Evolutionary conservation across 306 rosid species (phyloP), one percentile per base, ranked within the genome.

Genomic region (Vigna unguiculata): DNA sequence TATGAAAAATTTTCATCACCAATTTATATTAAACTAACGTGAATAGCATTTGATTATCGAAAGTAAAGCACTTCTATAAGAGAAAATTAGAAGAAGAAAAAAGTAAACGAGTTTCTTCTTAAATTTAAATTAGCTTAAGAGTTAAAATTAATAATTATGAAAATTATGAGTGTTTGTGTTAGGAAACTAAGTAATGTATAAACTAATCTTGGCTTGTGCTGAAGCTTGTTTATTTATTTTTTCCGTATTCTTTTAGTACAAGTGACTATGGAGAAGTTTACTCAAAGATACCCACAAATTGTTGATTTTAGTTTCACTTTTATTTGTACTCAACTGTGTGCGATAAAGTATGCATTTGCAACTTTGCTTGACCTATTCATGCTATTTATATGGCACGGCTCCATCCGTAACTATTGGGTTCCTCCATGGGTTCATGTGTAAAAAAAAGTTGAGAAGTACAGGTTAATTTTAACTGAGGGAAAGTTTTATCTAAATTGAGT

Each of bases 1-100:
- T 25, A 58, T 58, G 65, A 58, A 58, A 73, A 53, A 61, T 24
- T 51, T 72, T 51, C 63, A 69, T 66, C 24, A 9, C 48, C 5
- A 13, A 16, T 36, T 16, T 61, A 36, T 76, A 47, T 36, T 30
- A 34, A 77, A 75, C 53, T 78, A 57, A 70, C 16, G 14, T 49
- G 36, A 28, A 67, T 46, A 54, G 6, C 25, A 41, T n/a, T 57
- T 69, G 69, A 19, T 45, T 43, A 22, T 67, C 22, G 17, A 66
- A 21, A 71, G 58, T 55, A 16, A 34, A 40, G 6, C 45, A 40
- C 45, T 40, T 40, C 13, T 40, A 40, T 0, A 0, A 40, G 45
- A 40, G 45, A 40, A 9, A 40, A 9, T 40, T 32, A 32, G 36
- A 40, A 40, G 9, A 6, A 28, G 40, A 9, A 40, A 40, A 40